A percentile compares a stretch with the other conserved stretches of the same genome.
phyloP scores from a whole-genome alignment of 1,284 basidiomycete species.

The Apiotrichum brassicae region DNA sequence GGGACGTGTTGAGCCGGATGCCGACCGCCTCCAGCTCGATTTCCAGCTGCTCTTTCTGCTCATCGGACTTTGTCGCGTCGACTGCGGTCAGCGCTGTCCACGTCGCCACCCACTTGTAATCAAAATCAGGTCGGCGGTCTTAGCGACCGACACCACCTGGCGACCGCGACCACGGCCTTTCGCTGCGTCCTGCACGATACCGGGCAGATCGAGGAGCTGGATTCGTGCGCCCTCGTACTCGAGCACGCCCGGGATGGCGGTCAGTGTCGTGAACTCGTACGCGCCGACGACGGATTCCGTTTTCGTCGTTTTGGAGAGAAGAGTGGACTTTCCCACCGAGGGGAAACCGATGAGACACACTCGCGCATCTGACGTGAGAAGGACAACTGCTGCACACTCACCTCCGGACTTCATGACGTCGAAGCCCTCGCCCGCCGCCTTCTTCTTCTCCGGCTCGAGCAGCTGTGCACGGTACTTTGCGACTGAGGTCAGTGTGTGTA shows the following conservation, averaged over 20 bases:
- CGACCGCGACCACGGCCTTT: constrained; percentile 87
- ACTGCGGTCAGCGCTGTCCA: constrained; percentile 52
- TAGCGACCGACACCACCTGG: constrained; percentile 87
- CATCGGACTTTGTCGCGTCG: constrained; percentile 92
- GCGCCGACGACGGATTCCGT: constrained; percentile 83
- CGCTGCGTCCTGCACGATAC: constrained; percentile 95
- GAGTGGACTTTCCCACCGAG: constrained; percentile 91
- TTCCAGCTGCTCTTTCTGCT: constrained; percentile 81
- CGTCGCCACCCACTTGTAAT: constrained; percentile 73
- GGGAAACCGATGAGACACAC: constrained; percentile 92
- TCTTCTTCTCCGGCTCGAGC: constrained; percentile 71
- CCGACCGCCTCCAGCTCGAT: constrained; percentile 93
- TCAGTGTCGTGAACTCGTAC: constrained; percentile 93
- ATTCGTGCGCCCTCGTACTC: constrained; percentile 90
- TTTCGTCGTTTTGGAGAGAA: constrained; percentile 85
- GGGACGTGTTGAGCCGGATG: constrained; percentile 82
- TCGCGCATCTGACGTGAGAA: constrained; percentile 59
- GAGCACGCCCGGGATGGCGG: constrained; percentile 89
- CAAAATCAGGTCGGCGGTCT: constrained; percentile 92
- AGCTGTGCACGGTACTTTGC: constrained; percentile 86
- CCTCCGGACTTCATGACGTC: constrained; percentile 87
- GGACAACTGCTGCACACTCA: constrained; percentile 18
- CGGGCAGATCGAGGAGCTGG: constrained; percentile 90
- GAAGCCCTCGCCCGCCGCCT: constrained; percentile 77
- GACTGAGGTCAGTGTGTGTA: constrained; percentile 40